phyloP scores from a whole-genome alignment of 306 rosid species.

The Cyamopsis tetragonoloba region DNA sequence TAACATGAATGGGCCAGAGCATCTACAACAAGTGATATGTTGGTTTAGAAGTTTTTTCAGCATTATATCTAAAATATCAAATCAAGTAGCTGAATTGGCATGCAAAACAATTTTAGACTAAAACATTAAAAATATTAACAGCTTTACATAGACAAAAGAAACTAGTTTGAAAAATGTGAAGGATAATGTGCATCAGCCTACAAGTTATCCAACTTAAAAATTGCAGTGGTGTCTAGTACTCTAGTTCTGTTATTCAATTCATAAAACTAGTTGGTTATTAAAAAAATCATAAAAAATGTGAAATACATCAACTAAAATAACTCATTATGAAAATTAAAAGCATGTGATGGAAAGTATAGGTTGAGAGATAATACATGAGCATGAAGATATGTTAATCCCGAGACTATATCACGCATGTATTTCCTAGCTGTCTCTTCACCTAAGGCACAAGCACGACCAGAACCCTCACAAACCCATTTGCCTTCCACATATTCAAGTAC shows the following conservation, averaged over 20 bases:
- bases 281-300: not conserved
- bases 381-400: slow-evolving; percentile 90
- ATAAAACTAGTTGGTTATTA: not conserved
- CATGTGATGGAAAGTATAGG: not conserved
- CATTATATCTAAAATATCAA: not conserved
- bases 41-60: not conserved
- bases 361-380: slow-evolving; percentile 73
- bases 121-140: not conserved
- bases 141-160: not conserved
- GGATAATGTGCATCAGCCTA: not conserved
- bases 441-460: slow-evolving; percentile 69
- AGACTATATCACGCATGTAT: slow-evolving; percentile 86
- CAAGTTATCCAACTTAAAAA: not conserved
- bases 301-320: slow-evolving; percentile 1
- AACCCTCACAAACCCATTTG: slow-evolving; percentile 94
- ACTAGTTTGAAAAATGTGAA: not conserved
- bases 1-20: slow-evolving; percentile 8
- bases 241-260: slow-evolving; percentile 1
- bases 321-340: not conserved
- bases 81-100: slow-evolving; percentile 7
- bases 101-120: not conserved
- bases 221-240: not conserved
- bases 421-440: slow-evolving; percentile 78
- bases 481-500: slow-evolving; percentile 98
- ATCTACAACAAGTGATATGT: not conserved